phyloP scores from a whole-genome alignment of 345 rosid species.

The Iberis pinnata region DNA sequence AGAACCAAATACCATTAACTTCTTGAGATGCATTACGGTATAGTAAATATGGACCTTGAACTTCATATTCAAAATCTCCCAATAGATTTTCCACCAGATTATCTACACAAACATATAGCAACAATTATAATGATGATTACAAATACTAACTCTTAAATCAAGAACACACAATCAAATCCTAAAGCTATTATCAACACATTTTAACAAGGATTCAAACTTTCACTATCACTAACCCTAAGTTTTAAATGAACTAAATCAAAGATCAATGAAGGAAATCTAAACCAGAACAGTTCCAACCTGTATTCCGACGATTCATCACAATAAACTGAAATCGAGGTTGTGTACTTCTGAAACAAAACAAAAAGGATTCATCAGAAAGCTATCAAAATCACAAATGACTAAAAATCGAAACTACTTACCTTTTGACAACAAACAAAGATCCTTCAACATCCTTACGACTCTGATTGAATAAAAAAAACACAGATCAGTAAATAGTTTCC shows the following conservation, averaged over 20 bases:
- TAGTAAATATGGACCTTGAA: conserved; percentile 86
- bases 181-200: not conserved
- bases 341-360: conserved; percentile 47
- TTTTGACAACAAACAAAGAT: conserved; percentile 86
- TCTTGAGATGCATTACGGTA: conserved; percentile 92
- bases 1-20: conserved; percentile 99
- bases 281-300: conserved; percentile 41
- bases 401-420: conserved; percentile 31
- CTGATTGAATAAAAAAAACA: conserved; percentile 27
- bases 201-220: not conserved
- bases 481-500: too few species aligned
- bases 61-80: conserved; percentile 95
- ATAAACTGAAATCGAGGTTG: conserved; percentile 95
- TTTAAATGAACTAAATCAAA: not conserved
- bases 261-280: not conserved
- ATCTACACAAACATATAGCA: conserved; percentile 41
- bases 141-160: not conserved
- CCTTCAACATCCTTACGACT: conserved; percentile 98
- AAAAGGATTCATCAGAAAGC: conserved; percentile 6
- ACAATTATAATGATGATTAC: conserved; percentile 10
- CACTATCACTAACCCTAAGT: not conserved
- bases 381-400: not conserved
- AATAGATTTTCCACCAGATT: conserved; percentile 82
- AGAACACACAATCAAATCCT: not conserved
- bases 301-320: conserved; percentile 90